These are phyloP conservation scores for Crithidia fasciculata DNA, from an alignment of 208 protist species.

Conservation along the genomic window DNA sequence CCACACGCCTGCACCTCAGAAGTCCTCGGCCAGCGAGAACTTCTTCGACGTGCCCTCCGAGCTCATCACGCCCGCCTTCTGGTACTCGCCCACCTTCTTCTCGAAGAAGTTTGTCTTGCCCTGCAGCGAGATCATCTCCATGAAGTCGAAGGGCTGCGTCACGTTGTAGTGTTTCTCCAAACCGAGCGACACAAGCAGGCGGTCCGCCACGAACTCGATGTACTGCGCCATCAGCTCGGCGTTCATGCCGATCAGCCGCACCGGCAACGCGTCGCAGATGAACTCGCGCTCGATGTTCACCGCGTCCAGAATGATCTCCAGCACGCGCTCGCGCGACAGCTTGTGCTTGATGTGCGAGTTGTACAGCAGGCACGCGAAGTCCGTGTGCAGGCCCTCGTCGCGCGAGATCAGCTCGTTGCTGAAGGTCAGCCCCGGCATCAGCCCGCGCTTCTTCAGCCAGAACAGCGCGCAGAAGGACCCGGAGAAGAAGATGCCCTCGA, in stretches of 20 bases:
- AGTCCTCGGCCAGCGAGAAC: slow-evolving; percentile 93
- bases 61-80: slow-evolving; percentile 97
- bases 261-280: slow-evolving; percentile 97
- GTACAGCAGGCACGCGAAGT: slow-evolving; percentile 99
- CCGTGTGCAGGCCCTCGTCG: slow-evolving; percentile 99
- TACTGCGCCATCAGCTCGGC: slow-evolving; percentile 97
- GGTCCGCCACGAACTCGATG: slow-evolving; percentile 99
- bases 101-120: slow-evolving; percentile 99
- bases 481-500: slow-evolving; percentile 99
- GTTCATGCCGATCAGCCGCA: slow-evolving; percentile 99
- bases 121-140: slow-evolving; percentile 99
- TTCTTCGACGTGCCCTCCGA: slow-evolving; percentile 69
- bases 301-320: slow-evolving; percentile 94
- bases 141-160: slow-evolving; percentile 99
- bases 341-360: slow-evolving; percentile 93
- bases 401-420: slow-evolving; percentile 99
- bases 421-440: slow-evolving; percentile 99
- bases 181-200: slow-evolving; percentile 97
- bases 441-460: slow-evolving; percentile 99
- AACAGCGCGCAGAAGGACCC: slow-evolving; percentile 99
- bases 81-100: slow-evolving; percentile 98
- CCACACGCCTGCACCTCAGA: slow-evolving; percentile 53
- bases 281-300: slow-evolving; percentile 98
- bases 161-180: slow-evolving; percentile 95
- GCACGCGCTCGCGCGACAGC: slow-evolving; percentile 79